Base-by-base conservation (phyloP, 2,329 filamentous ascomycete species). In the Fusarium transvaalense region DNA sequence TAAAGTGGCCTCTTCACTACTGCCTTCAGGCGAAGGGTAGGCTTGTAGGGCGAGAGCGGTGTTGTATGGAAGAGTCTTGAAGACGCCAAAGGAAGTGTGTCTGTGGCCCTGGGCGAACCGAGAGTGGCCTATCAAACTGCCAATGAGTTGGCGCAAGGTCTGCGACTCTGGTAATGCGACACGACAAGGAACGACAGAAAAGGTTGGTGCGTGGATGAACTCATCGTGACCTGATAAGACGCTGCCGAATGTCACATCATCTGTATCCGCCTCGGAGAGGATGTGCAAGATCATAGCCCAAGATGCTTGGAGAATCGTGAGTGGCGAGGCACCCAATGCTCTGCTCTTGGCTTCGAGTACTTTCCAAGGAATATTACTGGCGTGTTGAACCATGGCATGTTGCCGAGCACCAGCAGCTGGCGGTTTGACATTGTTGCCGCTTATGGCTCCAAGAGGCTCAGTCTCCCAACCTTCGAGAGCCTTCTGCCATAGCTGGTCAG, bases 31-130 rank as follows among this genome's bases (percentile, higher is more conserved):
- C 0, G 38, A 15, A 4, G 51, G 10, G 6, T 67, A 67, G 2
- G 64, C 35, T 35, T 67, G 64, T 3, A 67, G n/a, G 2, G 64
- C 58, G 0, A 67, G 27, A 13, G 58, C 64, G 0, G 64, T 67
- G n/a, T 67, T 68, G 13, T 67, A 68, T 0, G 64, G 64, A 2
- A 67, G 23, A n/a, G 64, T 54, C 19, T 67, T 59, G n/a, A 67
- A 67, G 5, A 43, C 32, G 0, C 64, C 64, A 3, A 67, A 67
- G 0, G 64, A 68, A 5, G 31, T 54, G 4, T 68, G 52, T 6
- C 64, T 31, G 1, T 43, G 47, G 6, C 58, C 31, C 1, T 67
- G 64, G 0, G 64, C 38, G 0, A 60, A 27, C 8, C 64, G 52
- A 1, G 64, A 68, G 5, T 41, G 6, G 0, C 5, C 27, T 46